A percentile compares a stretch with the other conserved stretches of the same genome.
Conservation (phyloP, 1,139 yeast genomes). For the Suhomyces anneliseae region DNA sequence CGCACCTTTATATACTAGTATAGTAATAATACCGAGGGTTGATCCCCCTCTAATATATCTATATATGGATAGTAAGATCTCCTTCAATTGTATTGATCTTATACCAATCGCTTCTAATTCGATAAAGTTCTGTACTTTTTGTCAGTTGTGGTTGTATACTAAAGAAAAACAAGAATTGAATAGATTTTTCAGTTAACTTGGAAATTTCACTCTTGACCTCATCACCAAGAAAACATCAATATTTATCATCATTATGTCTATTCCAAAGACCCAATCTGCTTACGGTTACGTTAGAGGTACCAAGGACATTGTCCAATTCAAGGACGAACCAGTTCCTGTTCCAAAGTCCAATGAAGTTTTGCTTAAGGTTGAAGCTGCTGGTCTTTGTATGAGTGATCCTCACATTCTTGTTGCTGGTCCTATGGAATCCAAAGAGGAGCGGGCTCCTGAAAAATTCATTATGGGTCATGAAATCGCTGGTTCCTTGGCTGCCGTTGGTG, state of each 20-base stretch:
- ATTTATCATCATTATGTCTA: slow-evolving; percentile 5
- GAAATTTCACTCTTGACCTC: neutral
- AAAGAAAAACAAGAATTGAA: no score
- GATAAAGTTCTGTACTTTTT: no score
- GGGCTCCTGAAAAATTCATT: slow-evolving; percentile 33
- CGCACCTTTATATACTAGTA: no score
- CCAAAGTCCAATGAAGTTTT: slow-evolving; percentile 41
- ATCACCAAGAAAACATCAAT: neutral
- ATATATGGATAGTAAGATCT: no score
- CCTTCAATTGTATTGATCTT: no score
- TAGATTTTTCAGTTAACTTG: no score
- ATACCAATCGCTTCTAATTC: no score
- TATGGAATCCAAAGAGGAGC: slow-evolving; percentile 15
- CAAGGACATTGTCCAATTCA: slow-evolving; percentile 16
- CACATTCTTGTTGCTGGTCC: slow-evolving; percentile 39
- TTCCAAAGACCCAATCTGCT: slow-evolving; percentile 21
- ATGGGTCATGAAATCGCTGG: slow-evolving; percentile 66
- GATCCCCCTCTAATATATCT: no score
- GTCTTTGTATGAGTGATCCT: slow-evolving; percentile 53
- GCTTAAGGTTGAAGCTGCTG: slow-evolving; percentile 52
- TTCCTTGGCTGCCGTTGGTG: slow-evolving; percentile 42
- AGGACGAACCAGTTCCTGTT: slow-evolving; percentile 34
- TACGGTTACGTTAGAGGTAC: slow-evolving; percentile 21
- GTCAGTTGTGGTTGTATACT: no score
- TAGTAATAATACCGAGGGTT: no score